Evolutionary conservation across 2,329 filamentous ascomycete species (phyloP).

Genomic region (Lachnellula hyalina): DNA sequence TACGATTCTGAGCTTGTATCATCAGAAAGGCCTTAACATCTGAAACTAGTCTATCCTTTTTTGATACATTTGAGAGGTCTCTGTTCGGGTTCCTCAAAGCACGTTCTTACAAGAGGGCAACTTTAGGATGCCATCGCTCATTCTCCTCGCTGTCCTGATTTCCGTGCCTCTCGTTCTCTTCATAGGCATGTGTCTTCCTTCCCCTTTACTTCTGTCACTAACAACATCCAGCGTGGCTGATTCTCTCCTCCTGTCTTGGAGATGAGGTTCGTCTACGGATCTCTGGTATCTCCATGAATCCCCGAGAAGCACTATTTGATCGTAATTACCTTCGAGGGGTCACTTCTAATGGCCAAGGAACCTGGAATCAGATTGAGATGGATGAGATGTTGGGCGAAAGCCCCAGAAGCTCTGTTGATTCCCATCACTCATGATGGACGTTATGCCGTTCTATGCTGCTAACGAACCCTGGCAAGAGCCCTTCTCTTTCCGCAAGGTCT

Average conservation of each 20-base stretch:
- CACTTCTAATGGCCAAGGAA: constrained; percentile 29
- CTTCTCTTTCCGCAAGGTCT: no score
- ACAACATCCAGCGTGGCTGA: constrained; percentile 35
- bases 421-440: constrained; percentile 4
- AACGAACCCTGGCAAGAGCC: no score
- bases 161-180: constrained; percentile 23
- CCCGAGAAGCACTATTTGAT: constrained; percentile 28
- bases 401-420: constrained; percentile 25
- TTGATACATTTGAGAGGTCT: no score
- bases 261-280: constrained; percentile 25
- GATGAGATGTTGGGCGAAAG: constrained; percentile 31
- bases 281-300: constrained; percentile 23
- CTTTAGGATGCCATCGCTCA: constrained; percentile 19
- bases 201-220: constrained; percentile 22
- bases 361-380: constrained; percentile 33
- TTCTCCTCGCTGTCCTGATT: constrained; percentile 21
- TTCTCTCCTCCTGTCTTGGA: constrained; percentile 32
- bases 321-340: constrained; percentile 29
- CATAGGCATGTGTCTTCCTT: constrained; percentile 22
- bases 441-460: neutral
- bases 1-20: no score
- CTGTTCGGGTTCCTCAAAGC: no score
- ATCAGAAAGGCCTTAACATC: no score
- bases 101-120: neutral
- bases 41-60: no score